phyloP scores from a whole-genome alignment of 176 grass and related monocot genomes.

The Ampelocalamus luodianensis region DNA sequence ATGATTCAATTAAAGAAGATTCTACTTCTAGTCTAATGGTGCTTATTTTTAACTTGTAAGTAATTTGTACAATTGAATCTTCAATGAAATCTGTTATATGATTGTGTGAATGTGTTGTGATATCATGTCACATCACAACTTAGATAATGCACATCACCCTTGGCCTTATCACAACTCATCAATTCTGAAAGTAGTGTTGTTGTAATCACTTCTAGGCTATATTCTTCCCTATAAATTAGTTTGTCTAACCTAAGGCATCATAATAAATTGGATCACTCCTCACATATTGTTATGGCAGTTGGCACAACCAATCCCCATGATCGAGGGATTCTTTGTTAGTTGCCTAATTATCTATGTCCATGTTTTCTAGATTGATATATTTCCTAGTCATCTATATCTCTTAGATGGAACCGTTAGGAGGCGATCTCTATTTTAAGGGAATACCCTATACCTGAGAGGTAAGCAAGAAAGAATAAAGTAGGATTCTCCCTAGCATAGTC shows the following conservation, averaged over 20 bases:
- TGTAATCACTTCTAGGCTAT: not conserved
- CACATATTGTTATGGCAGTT: not conserved
- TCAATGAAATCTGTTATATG: not conserved
- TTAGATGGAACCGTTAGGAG: not conserved
- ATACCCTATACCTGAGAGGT: not conserved
- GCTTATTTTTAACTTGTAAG: not conserved
- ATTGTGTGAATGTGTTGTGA: not conserved
- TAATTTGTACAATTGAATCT: not conserved
- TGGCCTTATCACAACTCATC: not conserved
- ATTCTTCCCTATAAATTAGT: not conserved
- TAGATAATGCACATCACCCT: not conserved
- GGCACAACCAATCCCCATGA: not conserved
- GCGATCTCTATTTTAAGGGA: not conserved
- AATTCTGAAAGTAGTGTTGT: not conserved
- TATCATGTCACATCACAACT: not conserved
- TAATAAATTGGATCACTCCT: not conserved
- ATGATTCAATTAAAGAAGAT: not conserved
- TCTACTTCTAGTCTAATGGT: not conserved
- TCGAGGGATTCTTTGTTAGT: not conserved
- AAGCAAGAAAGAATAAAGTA: slow-evolving; percentile 17
- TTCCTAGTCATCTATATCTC: slow-evolving; percentile 14
- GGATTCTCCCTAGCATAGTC: not conserved
- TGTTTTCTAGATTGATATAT: not conserved
- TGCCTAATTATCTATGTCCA: not conserved
- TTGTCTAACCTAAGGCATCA: not conserved